These are phyloP conservation scores for Solanum chilense DNA, from an alignment of 257 asterid genomes.

Conservation along the genomic window DNA sequence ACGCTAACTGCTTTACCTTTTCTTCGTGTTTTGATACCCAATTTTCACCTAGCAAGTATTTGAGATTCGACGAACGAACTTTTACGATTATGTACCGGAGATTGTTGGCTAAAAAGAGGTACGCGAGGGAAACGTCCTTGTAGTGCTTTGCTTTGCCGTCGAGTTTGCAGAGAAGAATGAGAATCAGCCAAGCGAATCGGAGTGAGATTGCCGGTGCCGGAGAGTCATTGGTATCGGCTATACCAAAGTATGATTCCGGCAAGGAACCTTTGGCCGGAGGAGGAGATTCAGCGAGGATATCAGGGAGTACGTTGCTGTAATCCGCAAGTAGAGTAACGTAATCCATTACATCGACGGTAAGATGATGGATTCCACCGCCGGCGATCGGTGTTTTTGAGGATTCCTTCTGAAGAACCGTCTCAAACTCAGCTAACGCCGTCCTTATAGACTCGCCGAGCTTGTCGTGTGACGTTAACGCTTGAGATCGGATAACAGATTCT, in stretches of 20 bases:
- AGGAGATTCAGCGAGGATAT: conserved; percentile 36
- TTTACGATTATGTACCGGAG: conserved; percentile 44
- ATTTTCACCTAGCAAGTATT: conserved; percentile 52
- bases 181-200: conserved; percentile 57
- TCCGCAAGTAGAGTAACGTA: conserved; percentile 53
- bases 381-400: conserved; percentile 41
- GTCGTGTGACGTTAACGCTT: conserved; percentile 38
- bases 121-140: conserved; percentile 46
- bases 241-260: conserved; percentile 41
- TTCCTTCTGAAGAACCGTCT: conserved; percentile 43
- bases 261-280: conserved; percentile 11
- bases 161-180: conserved; percentile 59
- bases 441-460: conserved; percentile 39
- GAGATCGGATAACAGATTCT: conserved; percentile 26
- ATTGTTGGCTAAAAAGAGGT: conserved; percentile 76
- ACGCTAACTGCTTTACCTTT: conserved; percentile 41
- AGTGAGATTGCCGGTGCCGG: conserved; percentile 31
- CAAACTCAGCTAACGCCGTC: conserved; percentile 38
- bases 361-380: conserved; percentile 56
- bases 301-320: conserved; percentile 41
- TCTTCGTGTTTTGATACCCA: conserved; percentile 56
- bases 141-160: conserved; percentile 58
- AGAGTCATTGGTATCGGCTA: conserved; percentile 44
- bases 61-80: conserved; percentile 54
- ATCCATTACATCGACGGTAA: conserved; percentile 52